Evolutionary conservation across 2,329 filamentous ascomycete species (phyloP).

Genomic region (Fusarium verticillioides): DNA sequence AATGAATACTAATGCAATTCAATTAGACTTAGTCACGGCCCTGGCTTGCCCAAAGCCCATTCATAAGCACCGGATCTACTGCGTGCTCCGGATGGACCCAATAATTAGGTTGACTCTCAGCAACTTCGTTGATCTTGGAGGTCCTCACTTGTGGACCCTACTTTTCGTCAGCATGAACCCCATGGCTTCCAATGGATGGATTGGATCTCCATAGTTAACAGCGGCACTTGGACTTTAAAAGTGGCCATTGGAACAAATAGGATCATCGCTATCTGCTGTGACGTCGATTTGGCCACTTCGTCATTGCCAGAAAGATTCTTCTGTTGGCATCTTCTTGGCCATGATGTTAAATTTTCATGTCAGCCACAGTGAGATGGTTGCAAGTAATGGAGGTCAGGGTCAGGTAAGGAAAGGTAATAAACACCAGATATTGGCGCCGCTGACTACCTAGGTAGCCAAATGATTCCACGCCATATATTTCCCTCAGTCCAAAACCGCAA

Average conservation of each 20-base stretch:
- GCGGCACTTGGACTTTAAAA: constrained; percentile 15
- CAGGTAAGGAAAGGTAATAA: not conserved
- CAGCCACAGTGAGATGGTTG: constrained; percentile 1
- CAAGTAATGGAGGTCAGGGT: not conserved
- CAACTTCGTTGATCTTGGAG: constrained; percentile 20
- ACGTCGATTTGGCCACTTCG: constrained; percentile 38
- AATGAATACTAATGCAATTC: constrained; percentile 1
- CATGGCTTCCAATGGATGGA: not conserved
- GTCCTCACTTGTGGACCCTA: constrained; percentile 22
- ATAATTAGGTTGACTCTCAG: constrained; percentile 2
- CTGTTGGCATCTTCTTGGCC: constrained; percentile 11
- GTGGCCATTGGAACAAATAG: constrained; percentile 6
- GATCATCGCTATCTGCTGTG: constrained; percentile 30
- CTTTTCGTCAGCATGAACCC: constrained; percentile 24
- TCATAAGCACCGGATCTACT: constrained; percentile 19
- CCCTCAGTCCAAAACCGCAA: constrained; percentile 30
- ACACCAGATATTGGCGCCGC: constrained; percentile 10
- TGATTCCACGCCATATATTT: constrained; percentile 26
- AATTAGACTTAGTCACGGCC: not conserved
- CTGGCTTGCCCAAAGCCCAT: constrained; percentile 4
- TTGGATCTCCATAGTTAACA: constrained; percentile 23
- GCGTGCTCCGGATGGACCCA: constrained; percentile 13
- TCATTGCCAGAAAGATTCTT: constrained; percentile 18
- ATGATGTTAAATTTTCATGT: not conserved
- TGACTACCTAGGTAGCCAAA: not conserved